Percentiles rank a stretch among this genome's conserved stretches.
These are phyloP conservation scores for Mycena vulgaris DNA, from an alignment of 768 basidiomycete species.

Conservation along the genomic window DNA sequence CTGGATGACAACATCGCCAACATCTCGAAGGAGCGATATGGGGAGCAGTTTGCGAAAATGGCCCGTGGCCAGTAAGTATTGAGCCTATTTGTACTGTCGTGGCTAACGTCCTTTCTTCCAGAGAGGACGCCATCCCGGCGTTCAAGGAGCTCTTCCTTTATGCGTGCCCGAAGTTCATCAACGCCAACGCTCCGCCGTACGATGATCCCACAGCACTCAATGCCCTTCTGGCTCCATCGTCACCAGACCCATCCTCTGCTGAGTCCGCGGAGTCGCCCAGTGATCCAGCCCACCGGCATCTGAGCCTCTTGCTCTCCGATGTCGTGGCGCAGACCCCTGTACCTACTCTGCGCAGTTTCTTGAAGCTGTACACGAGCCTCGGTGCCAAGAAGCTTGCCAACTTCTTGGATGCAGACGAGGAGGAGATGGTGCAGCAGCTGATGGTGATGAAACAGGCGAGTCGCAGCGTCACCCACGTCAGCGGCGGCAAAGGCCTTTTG, in stretches of 20 bases:
- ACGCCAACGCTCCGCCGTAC: slow-evolving; percentile 94
- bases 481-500: slow-evolving; percentile 74
- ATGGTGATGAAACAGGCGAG: slow-evolving; percentile 96
- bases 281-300: slow-evolving; percentile 90
- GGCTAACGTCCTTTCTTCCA: slow-evolving; percentile 42
- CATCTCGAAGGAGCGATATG: slow-evolving; percentile 92
- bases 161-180: slow-evolving; percentile 97
- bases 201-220: slow-evolving; percentile 80
- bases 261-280: slow-evolving; percentile 50
- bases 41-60: slow-evolving; percentile 93
- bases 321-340: slow-evolving; percentile 83
- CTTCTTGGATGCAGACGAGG: slow-evolving; percentile 93
- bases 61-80: slow-evolving; percentile 74
- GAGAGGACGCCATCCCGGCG: slow-evolving; percentile 81
- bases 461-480: slow-evolving; percentile 79
- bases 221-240: slow-evolving; percentile 58
- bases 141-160: slow-evolving; percentile 95
- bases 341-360: slow-evolving; percentile 89
- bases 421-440: slow-evolving; percentile 95
- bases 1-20: slow-evolving; percentile 96
- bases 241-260: slow-evolving; percentile 53
- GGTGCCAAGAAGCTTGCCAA: slow-evolving; percentile 92
- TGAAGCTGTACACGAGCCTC: slow-evolving; percentile 96
- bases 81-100: background rate
- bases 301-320: slow-evolving; percentile 87